These are phyloP conservation scores for Mucor irregularis DNA, from an alignment of 371 early-diverging fungal species.

Conservation along the genomic window DNA sequence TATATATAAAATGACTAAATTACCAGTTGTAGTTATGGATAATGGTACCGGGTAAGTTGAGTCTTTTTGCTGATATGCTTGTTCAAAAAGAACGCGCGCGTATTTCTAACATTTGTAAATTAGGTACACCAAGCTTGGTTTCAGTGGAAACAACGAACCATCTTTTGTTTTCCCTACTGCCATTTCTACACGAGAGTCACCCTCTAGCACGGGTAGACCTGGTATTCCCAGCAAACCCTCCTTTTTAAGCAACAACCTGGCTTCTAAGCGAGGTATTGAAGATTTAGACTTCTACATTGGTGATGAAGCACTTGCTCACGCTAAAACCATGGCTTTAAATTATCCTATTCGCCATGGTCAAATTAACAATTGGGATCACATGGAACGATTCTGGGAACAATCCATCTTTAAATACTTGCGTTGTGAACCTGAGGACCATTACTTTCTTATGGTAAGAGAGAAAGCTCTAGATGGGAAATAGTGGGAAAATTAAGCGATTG, in stretches of 20 bases:
- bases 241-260: constrained; percentile 69
- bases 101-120: background rate
- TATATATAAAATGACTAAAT: constrained; percentile 53
- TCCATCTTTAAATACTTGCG: constrained; percentile 96
- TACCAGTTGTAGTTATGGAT: constrained; percentile 88
- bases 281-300: constrained; percentile 98
- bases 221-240: constrained; percentile 64
- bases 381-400: constrained; percentile 96
- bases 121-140: constrained; percentile 98
- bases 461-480: background rate
- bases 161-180: constrained; percentile 95
- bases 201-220: constrained; percentile 51
- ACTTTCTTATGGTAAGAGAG: constrained; percentile 75
- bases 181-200: constrained; percentile 78
- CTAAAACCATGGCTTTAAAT: constrained; percentile 80
- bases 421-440: constrained; percentile 98
- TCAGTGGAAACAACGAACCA: constrained; percentile 95
- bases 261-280: constrained; percentile 95
- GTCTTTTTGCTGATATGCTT: too few species aligned
- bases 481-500: background rate
- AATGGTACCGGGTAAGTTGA: constrained; percentile 94
- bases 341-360: constrained; percentile 91
- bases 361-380: constrained; percentile 93
- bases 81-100: background rate
- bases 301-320: constrained; percentile 90